Base-by-base conservation (phyloP, 371 early-diverging fungal genomes). In the Synchytrium microbalum region DNA sequence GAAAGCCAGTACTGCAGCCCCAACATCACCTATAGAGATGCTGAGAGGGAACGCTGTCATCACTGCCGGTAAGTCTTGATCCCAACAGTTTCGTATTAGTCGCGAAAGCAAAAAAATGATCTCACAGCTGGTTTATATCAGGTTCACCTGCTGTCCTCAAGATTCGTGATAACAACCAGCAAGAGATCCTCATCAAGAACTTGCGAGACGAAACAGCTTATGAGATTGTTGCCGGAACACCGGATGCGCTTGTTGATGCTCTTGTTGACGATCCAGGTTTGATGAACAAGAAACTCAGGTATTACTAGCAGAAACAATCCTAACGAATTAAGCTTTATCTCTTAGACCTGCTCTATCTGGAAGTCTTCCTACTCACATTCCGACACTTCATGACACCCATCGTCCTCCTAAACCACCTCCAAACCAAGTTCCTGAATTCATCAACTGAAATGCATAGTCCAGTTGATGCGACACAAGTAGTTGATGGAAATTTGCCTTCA, bases 301-400 rank as follows among this genome's bases (percentile, higher is more conserved):
- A 56, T 29, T 59, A 52, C 38, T 61, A 54, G 19, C 23, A 19
- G n/a, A 32, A n/a, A 26, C 5, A 3, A 24, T 25, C 55, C 2
- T 27, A 30, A 56, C 0, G 60, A 19, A 19, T 19, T 30, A 1
- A 13, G 2, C 33, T 63, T 13, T 33, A 23, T 19, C 69, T 32
- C 51, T 1, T 66, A 62, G 69, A 72, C 52, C 29, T 46, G 5
- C 14, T 24, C 2, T 74, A 64, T 53, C 23, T 69, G 19, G 69
- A 75, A 58, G 58, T 57, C 23, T 69, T 75, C 56, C 64, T 75
- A 51, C 29, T 75, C 24, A 69, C 72, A 0, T 75, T 66, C 51
- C 65, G 75, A 2, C 72, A 72, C 27, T 61, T 75, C 54, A 13
- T 67, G 25, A 58, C 64, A 5, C 69, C 74, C 13, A 23, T 28